phyloP scores from a whole-genome alignment of 2,329 filamentous ascomycete genomes.

The Scleromitrula shiraiana region DNA sequence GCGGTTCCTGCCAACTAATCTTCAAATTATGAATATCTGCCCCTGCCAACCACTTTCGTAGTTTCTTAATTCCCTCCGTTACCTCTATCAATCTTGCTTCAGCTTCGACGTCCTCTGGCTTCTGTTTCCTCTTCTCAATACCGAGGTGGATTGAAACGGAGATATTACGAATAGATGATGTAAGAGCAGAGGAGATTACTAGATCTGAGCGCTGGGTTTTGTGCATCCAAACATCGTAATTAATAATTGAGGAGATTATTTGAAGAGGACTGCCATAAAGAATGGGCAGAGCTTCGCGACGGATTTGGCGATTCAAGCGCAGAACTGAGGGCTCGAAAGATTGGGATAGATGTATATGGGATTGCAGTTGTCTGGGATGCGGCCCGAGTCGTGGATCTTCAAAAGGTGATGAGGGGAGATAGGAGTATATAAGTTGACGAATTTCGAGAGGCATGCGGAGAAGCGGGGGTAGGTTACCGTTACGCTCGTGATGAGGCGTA shows the following conservation, averaged over 20 bases:
- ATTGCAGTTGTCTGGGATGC: constrained; percentile 25
- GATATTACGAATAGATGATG: constrained; percentile 21
- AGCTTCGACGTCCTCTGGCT: constrained; percentile 28
- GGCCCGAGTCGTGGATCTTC: constrained; percentile 19
- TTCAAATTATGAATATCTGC: constrained; percentile 20
- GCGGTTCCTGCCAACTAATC: constrained; percentile 25
- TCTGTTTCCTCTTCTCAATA: constrained; percentile 29
- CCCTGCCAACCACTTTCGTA: constrained; percentile 21
- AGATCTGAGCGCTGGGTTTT: constrained; percentile 21
- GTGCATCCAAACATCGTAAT: constrained; percentile 26
- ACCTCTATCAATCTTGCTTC: constrained; percentile 59
- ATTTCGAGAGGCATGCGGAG: constrained; percentile 22
- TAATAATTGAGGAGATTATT: constrained; percentile 17
- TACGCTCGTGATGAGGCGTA: not conserved
- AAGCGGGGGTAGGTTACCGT: constrained; percentile 11
- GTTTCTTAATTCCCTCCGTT: constrained; percentile 56
- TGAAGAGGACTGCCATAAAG: constrained; percentile 21
- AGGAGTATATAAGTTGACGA: constrained; percentile 18
- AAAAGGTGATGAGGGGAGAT: constrained; percentile 13
- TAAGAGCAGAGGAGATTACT: constrained; percentile 17
- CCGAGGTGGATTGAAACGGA: constrained; percentile 22
- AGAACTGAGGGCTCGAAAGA: constrained; percentile 18
- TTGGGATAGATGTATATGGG: constrained; percentile 20
- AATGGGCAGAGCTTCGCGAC: constrained; percentile 21
- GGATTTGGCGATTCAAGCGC: constrained; percentile 20